phyloP scores from a whole-genome alignment of 192 early-diverging fungal genomes.

The Coemansia sp. region DNA sequence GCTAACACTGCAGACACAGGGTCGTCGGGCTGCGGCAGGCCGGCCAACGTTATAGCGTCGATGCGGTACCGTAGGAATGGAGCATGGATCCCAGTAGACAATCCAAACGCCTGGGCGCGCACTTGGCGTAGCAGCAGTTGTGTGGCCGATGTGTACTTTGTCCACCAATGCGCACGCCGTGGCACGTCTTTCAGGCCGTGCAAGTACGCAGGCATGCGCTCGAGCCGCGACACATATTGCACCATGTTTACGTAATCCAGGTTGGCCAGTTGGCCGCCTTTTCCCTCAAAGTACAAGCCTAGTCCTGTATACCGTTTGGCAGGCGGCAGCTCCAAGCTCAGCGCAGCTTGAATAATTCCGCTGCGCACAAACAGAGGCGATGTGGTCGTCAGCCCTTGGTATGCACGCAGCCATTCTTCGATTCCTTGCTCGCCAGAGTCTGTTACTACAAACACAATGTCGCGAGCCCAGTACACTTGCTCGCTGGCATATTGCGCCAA shows the following conservation, averaged over 20 bases:
- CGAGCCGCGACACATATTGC: constrained; percentile 55
- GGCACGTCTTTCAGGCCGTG: constrained; percentile 35
- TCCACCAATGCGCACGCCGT: constrained; percentile 2
- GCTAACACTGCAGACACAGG: constrained; percentile 7
- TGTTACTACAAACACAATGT: constrained; percentile 85
- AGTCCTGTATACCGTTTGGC: constrained; percentile 56
- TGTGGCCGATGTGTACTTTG: constrained; percentile 24
- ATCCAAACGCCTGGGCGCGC: constrained; percentile 43
- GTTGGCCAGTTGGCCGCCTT: constrained; percentile 90
- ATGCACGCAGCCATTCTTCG: constrained; percentile 85
- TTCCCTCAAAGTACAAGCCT: constrained; percentile 79
- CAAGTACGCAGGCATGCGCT: constrained; percentile 52
- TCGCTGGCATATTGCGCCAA: constrained; percentile 51
- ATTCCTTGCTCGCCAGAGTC: constrained; percentile 74
- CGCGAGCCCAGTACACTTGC: constrained; percentile 87
- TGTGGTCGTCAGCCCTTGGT: constrained; percentile 66
- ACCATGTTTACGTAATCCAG: constrained; percentile 86
- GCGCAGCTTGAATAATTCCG: constrained; percentile 82
- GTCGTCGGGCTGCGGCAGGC: constrained; percentile 31
- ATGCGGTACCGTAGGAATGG: constrained; percentile 66
- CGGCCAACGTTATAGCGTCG: constrained; percentile 69
- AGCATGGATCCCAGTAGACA: constrained; percentile 38
- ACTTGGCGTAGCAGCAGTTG: constrained; percentile 40
- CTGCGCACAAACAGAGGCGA: constrained; percentile 50
- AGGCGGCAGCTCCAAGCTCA: constrained; percentile 84